Evolutionary conservation across 2,329 filamentous ascomycete species (phyloP).

Genomic region (Pseudocercospora fuligena): DNA sequence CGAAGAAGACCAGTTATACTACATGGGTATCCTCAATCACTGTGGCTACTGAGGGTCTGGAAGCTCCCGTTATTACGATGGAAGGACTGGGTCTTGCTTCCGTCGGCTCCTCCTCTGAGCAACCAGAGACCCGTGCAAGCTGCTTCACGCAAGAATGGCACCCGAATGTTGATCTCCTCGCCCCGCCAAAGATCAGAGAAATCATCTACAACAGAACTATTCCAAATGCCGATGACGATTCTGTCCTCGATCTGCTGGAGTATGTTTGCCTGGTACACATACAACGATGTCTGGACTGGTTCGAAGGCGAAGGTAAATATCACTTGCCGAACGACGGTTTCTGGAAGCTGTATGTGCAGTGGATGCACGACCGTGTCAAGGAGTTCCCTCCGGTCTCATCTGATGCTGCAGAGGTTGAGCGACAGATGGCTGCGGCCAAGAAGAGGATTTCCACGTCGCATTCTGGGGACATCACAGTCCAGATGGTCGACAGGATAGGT

Average conservation of each 20-base stretch:
- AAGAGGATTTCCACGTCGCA: conserved; percentile 16
- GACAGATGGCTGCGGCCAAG: conserved; percentile 11
- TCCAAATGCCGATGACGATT: conserved; percentile 21
- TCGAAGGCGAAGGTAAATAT: conserved; percentile 7
- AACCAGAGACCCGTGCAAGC: conserved; percentile 13
- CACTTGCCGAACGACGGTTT: conserved; percentile 12
- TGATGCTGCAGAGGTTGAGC: conserved; percentile 12
- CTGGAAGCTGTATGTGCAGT: conserved; percentile 18
- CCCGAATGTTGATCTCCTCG: conserved; percentile 16
- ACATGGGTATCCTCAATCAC: conserved; percentile 13
- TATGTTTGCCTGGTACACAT: conserved; percentile 20
- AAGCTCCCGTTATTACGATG: conserved; percentile 7
- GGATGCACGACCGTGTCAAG: conserved; percentile 16
- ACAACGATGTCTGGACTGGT: conserved; percentile 17
- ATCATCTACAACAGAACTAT: conserved; percentile 19
- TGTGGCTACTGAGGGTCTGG: conserved; percentile 1
- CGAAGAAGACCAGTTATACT: conserved; percentile 13
- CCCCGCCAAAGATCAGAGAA: conserved; percentile 10
- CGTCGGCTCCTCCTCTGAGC: conserved; percentile 15
- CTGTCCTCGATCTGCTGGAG: conserved; percentile 17
- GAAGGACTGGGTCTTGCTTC: conserved; percentile 18
- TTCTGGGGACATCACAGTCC: conserved; percentile 13
- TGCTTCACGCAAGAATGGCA: conserved; percentile 21
- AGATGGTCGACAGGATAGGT: conserved; percentile 20
- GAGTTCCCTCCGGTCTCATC: conserved; percentile 16